Conservation (phyloP, 2,329 filamentous ascomycete genomes). For the Fusarium napiforme region DNA sequence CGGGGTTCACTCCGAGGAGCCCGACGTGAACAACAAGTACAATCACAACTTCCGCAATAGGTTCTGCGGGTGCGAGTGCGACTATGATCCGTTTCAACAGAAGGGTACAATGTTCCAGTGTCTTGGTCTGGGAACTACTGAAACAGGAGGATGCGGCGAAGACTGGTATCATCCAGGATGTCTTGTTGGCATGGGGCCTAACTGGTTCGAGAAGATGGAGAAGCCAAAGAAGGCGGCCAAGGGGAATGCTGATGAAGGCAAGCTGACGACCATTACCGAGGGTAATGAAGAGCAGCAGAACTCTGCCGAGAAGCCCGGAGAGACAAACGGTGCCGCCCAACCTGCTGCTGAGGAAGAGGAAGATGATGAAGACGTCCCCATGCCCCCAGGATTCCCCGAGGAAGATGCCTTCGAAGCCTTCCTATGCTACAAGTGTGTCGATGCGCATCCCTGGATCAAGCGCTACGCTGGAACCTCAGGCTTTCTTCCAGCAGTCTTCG, state of each 20-base stretch:
- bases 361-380: constrained; percentile 70
- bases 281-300: constrained; percentile 52
- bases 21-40: constrained; percentile 82
- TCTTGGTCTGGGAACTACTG: constrained; percentile 80
- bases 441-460: constrained; percentile 91
- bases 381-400: constrained; percentile 85
- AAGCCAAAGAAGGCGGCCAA: constrained; percentile 47
- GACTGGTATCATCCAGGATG: constrained; percentile 99
- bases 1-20: constrained; percentile 78
- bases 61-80: constrained; percentile 89
- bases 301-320: constrained; percentile 24
- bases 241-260: constrained; percentile 27
- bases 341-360: constrained; percentile 48
- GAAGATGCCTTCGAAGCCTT: constrained; percentile 92
- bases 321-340: constrained; percentile 32
- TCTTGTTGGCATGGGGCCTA: constrained; percentile 80
- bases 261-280: constrained; percentile 63
- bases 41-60: constrained; percentile 95
- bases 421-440: constrained; percentile 93
- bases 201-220: constrained; percentile 71
- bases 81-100: constrained; percentile 89
- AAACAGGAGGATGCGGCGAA: constrained; percentile 91
- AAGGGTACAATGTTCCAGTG: constrained; percentile 99
- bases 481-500: constrained; percentile 80
- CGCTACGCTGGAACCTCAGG: constrained; percentile 82